phyloP scores from a whole-genome alignment of 2,329 filamentous ascomycete genomes.

The Fusarium incarnatum region DNA sequence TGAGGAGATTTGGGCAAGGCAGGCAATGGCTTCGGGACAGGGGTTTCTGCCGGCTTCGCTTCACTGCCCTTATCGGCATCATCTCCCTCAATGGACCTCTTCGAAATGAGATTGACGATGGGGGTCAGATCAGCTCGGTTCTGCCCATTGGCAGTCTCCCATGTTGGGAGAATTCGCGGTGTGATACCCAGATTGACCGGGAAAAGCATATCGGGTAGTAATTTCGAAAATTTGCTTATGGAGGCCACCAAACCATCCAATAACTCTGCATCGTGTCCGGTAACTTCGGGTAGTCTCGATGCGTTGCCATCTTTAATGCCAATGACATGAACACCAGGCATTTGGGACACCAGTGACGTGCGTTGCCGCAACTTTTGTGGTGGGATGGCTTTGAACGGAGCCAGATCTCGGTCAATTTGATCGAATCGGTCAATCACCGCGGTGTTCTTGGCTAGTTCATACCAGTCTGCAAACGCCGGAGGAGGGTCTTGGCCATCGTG shows the following conservation, averaged over 20 bases:
- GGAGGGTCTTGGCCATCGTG: constrained; percentile 77
- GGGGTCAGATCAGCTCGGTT: constrained; percentile 44
- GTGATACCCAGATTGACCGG: constrained; percentile 77
- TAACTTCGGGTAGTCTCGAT: constrained; percentile 51
- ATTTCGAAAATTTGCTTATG: constrained; percentile 76
- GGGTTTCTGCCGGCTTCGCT: constrained; percentile 8
- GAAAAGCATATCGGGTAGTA: constrained; percentile 85
- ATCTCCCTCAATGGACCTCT: constrained; percentile 36
- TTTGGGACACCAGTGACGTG: constrained; percentile 54
- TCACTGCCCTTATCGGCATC: background rate
- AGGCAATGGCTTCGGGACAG: constrained; percentile 1
- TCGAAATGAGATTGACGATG: constrained; percentile 48
- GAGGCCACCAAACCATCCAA: constrained; percentile 68
- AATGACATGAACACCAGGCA: constrained; percentile 60
- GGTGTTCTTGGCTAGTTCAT: constrained; percentile 78
- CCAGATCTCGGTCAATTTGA: constrained; percentile 78
- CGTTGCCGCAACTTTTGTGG: constrained; percentile 75
- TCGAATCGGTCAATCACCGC: constrained; percentile 83
- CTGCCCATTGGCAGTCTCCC: constrained; percentile 64
- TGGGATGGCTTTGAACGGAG: constrained; percentile 81
- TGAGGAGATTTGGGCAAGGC: constrained; percentile 9
- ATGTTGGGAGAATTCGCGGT: constrained; percentile 61
- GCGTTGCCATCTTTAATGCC: constrained; percentile 75
- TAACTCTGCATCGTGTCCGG: constrained; percentile 50
- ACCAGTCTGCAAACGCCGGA: constrained; percentile 87